These are phyloP conservation scores for Komagataella populi DNA, from an alignment of 805 yeast genomes.

Conservation along the genomic window DNA sequence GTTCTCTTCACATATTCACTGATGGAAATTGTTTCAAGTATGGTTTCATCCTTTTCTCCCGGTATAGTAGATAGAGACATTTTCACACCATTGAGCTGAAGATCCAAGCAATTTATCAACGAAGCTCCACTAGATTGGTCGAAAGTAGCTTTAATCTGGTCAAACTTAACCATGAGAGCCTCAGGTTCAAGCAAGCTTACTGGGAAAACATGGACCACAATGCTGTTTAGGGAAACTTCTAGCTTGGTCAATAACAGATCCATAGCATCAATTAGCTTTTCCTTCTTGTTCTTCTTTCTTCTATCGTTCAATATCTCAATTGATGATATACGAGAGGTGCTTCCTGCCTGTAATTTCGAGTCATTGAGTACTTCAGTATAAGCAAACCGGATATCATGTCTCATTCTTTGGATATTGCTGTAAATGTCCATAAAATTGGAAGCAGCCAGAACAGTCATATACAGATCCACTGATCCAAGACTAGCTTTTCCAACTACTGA, in stretches of 20 bases:
- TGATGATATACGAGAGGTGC: conserved; percentile 2
- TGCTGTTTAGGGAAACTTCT: conserved; percentile 41
- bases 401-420: conserved; percentile 55
- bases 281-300: not conserved
- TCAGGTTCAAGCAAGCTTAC: conserved; percentile 67
- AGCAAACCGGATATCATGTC: conserved; percentile 57
- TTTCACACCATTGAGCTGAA: conserved; percentile 47
- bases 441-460: conserved; percentile 74
- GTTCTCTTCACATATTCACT: conserved; percentile 44
- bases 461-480: conserved; percentile 42
- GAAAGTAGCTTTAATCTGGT: conserved; percentile 38
- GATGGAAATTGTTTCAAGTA: conserved; percentile 27
- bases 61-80: conserved; percentile 46
- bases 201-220: conserved; percentile 65
- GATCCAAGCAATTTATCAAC: conserved; percentile 41
- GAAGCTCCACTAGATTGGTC: conserved; percentile 30
- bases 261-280: conserved; percentile 8
- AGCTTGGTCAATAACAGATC: conserved; percentile 52
- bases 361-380: conserved; percentile 66
- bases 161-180: conserved; percentile 51
- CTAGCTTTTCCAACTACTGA: conserved; percentile 37
- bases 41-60: conserved; percentile 30
- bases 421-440: conserved; percentile 71
- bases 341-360: conserved; percentile 15
- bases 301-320: conserved; percentile 6